Conservation (phyloP, 2,329 filamentous ascomycete species). For the Pseudogymnoascus sp. region DNA sequence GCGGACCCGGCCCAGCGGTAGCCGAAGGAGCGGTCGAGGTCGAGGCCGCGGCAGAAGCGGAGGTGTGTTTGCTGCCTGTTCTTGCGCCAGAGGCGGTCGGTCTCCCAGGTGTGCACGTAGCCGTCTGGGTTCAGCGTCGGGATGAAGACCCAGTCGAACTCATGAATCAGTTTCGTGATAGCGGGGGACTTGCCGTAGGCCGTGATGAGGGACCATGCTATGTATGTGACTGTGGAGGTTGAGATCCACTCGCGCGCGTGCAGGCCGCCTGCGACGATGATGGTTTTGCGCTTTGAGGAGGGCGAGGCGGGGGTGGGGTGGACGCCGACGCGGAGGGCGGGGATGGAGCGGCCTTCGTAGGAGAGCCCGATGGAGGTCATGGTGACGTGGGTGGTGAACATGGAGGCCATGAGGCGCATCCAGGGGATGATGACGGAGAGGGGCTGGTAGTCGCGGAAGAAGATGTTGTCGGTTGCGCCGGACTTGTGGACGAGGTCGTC, state of each 20-base stretch:
- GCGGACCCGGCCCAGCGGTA: slow-evolving; percentile 72
- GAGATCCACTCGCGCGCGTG: slow-evolving; percentile 97
- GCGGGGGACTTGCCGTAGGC: slow-evolving; percentile 64
- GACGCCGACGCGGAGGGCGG: slow-evolving; percentile 67
- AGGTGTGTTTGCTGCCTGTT: slow-evolving; percentile 77
- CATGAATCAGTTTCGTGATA: slow-evolving; percentile 70
- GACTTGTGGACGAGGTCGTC: slow-evolving; percentile 59
- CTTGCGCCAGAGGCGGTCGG: slow-evolving; percentile 90
- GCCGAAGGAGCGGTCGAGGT: slow-evolving; percentile 79
- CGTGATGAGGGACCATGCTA: slow-evolving; percentile 82
- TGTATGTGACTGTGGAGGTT: slow-evolving; percentile 80
- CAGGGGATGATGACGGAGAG: slow-evolving; percentile 70
- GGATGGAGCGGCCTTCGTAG: slow-evolving; percentile 80
- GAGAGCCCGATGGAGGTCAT: slow-evolving; percentile 73
- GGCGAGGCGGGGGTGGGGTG: slow-evolving; percentile 40
- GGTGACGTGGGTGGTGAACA: slow-evolving; percentile 76
- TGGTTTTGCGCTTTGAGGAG: slow-evolving; percentile 55
- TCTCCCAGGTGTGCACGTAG: slow-evolving; percentile 87
- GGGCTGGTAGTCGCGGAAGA: slow-evolving; percentile 90
- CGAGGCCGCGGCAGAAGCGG: slow-evolving; percentile 76
- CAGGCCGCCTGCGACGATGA: slow-evolving; percentile 76
- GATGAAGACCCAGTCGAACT: slow-evolving; percentile 82
- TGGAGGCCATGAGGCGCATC: slow-evolving; percentile 82
- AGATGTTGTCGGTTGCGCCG: slow-evolving; percentile 60
- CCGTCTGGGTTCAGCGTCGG: slow-evolving; percentile 90